Base-by-base conservation (phyloP, 1,284 basidiomycete genomes). In the Naganishia cerealis region DNA sequence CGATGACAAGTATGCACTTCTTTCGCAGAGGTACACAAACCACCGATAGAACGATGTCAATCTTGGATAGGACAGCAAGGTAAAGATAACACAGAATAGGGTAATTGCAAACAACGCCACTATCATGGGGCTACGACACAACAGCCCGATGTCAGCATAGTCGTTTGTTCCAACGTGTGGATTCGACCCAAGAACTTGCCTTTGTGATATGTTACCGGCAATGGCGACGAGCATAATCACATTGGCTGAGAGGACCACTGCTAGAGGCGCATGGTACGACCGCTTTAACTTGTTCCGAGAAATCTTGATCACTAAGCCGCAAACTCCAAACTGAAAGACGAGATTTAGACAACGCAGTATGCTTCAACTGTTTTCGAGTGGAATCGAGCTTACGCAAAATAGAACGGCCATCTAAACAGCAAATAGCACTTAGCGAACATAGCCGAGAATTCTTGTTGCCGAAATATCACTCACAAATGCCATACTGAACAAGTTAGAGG, bases 401-500 rank as follows among this genome's bases (percentile, higher is more conserved):
- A 68, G 55, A 13, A 68, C 67, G 13, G 67, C 26, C 67, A 68
- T 68, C 67, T 68, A 33, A 6, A 12, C 42, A 38, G 15, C 42
- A 42, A 3, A 40, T 26, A 38, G 15, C 3, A 13, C 24, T 42
- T 26, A 42, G 57, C 38, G 15, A 13, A 9, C 29, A 24, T n/a
- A 24, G 16, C 15, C 15, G 33, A 12, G 9, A 39, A 26, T 16
- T 24, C 36, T 13, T 16, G 62, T 33, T 33, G 10, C 15, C 8
- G 21, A 56, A 42, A 7, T 13, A 8, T 15, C 50, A 62, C 67
- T 68, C 18, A 68, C 69, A 40, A 67, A 72, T 24, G 66, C 61
- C 62, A 72, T 67, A 12, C 70, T 71, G 57, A 70, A 75, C 59
- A 77, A 71, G 66, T 77, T 72, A 4, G 69, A 71, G 1, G 74